Percentiles rank a stretch among this genome's conserved stretches.
phyloP scores from a whole-genome alignment of 352 stramenopile genomes.

The Blastocystis sp. region DNA sequence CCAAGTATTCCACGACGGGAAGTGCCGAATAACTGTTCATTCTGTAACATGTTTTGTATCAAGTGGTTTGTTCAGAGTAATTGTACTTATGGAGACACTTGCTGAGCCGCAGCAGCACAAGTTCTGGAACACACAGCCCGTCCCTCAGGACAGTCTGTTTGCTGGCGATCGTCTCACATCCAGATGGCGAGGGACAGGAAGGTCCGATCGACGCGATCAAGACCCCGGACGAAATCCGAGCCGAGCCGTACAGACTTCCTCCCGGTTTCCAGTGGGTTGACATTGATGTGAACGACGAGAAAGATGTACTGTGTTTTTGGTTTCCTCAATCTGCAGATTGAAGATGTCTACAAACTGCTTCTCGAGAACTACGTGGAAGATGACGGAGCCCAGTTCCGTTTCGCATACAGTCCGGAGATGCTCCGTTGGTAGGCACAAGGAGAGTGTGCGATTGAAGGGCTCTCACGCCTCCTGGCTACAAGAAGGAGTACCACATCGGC shows the following conservation, averaged over 20 bases:
- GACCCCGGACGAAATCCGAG: constrained; percentile 73
- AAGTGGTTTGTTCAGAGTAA: constrained; percentile 2
- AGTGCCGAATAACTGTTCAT: constrained; percentile 19
- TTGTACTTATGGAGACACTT: constrained; percentile 8
- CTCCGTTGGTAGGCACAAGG: constrained; percentile 73
- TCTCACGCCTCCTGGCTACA: constrained; percentile 81
- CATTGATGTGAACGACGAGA: constrained; percentile 59
- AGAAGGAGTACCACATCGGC: constrained; percentile 83
- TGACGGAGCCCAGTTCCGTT: constrained; percentile 89
- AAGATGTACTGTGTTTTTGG: constrained; percentile 29
- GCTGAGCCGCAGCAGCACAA: constrained; percentile 62
- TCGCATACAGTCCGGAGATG: constrained; percentile 75
- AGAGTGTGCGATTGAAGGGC: constrained; percentile 72
- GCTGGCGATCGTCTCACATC: neutral
- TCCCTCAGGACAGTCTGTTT: constrained; percentile 61
- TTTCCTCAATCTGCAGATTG: constrained; percentile 21
- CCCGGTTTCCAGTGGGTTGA: constrained; percentile 80
- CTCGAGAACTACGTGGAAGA: constrained; percentile 97
- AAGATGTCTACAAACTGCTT: constrained; percentile 89
- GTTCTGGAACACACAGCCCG: constrained; percentile 80
- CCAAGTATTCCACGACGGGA: constrained; percentile 55
- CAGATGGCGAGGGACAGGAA: constrained; percentile 64
- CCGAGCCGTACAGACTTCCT: constrained; percentile 86
- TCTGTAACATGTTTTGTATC: constrained; percentile 26
- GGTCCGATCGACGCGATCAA: constrained; percentile 83